These are phyloP conservation scores for Rhodotorula glutinis DNA, from an alignment of 1,284 basidiomycete genomes.

Conservation along the genomic window DNA sequence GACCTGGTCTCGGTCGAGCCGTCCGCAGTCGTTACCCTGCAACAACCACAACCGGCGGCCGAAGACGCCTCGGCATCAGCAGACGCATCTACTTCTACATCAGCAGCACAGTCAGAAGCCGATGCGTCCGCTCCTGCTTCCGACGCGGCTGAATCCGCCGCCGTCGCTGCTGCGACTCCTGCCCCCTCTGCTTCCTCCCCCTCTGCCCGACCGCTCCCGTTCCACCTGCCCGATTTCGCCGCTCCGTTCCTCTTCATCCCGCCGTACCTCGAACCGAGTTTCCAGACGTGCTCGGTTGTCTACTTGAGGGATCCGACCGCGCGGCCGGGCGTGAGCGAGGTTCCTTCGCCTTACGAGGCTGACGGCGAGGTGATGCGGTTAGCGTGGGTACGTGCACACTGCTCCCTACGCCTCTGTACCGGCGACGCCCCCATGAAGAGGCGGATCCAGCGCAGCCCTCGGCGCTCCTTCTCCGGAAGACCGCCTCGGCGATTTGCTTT, in stretches of 20 bases:
- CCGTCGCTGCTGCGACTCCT: slow-evolving; percentile 24
- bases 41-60: slow-evolving; percentile 3
- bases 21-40: slow-evolving; percentile 56
- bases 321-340: slow-evolving; percentile 84
- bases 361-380: slow-evolving; percentile 80
- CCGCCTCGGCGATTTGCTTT: too few species aligned
- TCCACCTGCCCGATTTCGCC: slow-evolving; percentile 81
- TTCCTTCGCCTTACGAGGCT: slow-evolving; percentile 88
- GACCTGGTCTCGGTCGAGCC: slow-evolving; percentile 92
- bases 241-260: slow-evolving; percentile 93
- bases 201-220: slow-evolving; percentile 49
- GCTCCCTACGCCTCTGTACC: too few species aligned
- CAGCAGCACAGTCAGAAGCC: background rate
- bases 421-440: too few species aligned
- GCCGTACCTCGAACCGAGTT: slow-evolving; percentile 88
- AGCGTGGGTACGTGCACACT: slow-evolving; percentile 62
- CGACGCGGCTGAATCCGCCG: background rate
- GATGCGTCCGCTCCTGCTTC: slow-evolving; percentile 25
- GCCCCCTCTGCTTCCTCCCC: slow-evolving; percentile 16
- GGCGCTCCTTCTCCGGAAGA: too few species aligned
- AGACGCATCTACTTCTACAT: slow-evolving; percentile 19
- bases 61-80: slow-evolving; percentile 12
- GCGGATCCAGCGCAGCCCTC: too few species aligned
- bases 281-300: slow-evolving; percentile 84
- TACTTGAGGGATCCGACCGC: slow-evolving; percentile 96